A percentile compares a stretch with the other conserved stretches of the same genome.
Evolutionary conservation across 2,329 filamentous ascomycete species (phyloP).

Genomic region (Cryphonectria parasitica): DNA sequence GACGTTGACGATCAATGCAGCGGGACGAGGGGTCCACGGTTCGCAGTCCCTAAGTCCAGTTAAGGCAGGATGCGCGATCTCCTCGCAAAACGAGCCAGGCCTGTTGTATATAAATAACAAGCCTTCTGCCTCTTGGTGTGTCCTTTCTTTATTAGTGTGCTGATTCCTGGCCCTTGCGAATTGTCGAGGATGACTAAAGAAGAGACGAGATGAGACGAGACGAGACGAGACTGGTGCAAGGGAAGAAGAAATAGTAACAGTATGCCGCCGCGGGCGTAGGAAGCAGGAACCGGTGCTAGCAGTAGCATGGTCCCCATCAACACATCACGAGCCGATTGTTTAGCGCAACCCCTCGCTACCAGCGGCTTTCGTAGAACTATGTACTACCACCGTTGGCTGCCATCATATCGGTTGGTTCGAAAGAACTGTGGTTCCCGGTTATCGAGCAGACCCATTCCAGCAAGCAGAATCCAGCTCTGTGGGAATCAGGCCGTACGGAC

Average conservation of each 20-base stretch:
- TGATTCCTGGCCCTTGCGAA: constrained; percentile 4
- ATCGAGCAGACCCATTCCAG: constrained; percentile 10
- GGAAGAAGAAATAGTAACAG: neutral
- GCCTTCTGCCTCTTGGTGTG: neutral
- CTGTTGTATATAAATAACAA: neutral
- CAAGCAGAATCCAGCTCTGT: constrained; percentile 18
- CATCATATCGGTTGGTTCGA: constrained; percentile 12
- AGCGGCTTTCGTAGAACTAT: neutral
- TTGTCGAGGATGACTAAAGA: constrained; percentile 20
- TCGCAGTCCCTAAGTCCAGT: neutral
- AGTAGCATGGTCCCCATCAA: constrained; percentile 6
- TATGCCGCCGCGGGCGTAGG: neutral
- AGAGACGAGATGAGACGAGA: constrained; percentile 10
- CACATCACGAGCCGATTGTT: neutral
- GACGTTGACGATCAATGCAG: constrained; percentile 22
- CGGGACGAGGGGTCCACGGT: constrained; percentile 18
- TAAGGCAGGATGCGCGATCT: neutral
- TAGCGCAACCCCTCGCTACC: constrained; percentile 10
- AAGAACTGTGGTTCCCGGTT: constrained; percentile 1
- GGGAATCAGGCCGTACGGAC: constrained; percentile 13
- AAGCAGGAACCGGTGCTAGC: constrained; percentile 11
- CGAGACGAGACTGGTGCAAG: constrained; percentile 18
- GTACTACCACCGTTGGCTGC: neutral
- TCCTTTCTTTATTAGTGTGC: neutral
- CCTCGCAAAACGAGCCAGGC: neutral